phyloP scores from a whole-genome alignment of 139 green algal genomes.

The Auxenochlorella pyrenoidosa region DNA sequence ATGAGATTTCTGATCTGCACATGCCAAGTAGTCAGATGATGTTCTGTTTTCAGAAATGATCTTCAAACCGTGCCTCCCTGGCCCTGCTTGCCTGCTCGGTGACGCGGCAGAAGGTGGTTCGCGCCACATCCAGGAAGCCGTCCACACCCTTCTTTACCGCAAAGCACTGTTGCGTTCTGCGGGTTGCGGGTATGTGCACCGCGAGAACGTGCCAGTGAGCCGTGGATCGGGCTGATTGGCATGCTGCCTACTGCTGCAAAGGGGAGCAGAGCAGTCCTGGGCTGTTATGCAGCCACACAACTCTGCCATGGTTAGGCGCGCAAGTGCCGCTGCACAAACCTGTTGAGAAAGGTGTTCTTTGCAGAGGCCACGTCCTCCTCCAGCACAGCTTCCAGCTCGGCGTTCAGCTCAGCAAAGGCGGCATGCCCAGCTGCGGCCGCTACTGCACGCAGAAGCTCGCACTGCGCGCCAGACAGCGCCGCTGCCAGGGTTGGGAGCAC shows the following conservation, averaged over 20 bases:
- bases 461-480: constrained; percentile 42
- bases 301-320: too few species aligned
- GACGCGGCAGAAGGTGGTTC: constrained; percentile 78
- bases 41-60: background rate
- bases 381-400: constrained; percentile 51
- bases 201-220: too few species aligned
- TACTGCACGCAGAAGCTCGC: constrained; percentile 54
- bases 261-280: too few species aligned
- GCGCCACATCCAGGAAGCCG: constrained; percentile 84
- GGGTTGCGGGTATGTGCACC: too few species aligned
- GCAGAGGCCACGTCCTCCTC: constrained; percentile 68
- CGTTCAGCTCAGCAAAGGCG: constrained; percentile 44
- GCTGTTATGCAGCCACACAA: too few species aligned
- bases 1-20: too few species aligned
- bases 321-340: background rate
- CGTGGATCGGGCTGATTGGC: too few species aligned
- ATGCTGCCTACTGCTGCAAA: background rate
- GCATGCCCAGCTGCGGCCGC: constrained; percentile 34
- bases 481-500: constrained; percentile 53
- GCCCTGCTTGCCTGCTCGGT: constrained; percentile 62
- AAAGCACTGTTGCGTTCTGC: constrained; percentile 77
- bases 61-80: background rate
- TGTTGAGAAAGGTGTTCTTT: constrained; percentile 67
- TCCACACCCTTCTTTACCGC: constrained; percentile 72
- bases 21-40: too few species aligned